Evolutionary conservation across 805 yeast species (phyloP).

Genomic region (Grigorovia jiainica): DNA sequence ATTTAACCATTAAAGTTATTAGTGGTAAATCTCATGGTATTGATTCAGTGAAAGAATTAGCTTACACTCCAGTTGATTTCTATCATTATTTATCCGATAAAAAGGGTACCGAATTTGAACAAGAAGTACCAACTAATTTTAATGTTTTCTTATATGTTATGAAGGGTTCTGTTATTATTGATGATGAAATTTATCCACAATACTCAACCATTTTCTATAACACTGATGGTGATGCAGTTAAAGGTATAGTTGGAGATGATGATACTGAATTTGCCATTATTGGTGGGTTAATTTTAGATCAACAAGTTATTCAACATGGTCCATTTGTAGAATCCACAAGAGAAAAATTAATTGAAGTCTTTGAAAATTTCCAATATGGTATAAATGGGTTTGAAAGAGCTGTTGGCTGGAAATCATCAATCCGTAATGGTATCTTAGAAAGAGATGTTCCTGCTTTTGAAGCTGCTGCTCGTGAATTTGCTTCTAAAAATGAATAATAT

Average conservation of each 20-base stretch:
- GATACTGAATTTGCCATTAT: conserved; percentile 58
- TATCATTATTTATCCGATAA: conserved; percentile 58
- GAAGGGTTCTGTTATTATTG: conserved; percentile 47
- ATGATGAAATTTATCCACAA: conserved; percentile 35
- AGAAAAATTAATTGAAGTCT: conserved; percentile 59
- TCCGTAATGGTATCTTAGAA: conserved; percentile 28
- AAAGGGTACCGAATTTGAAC: conserved; percentile 50
- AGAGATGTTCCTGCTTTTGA: conserved; percentile 8
- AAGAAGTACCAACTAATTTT: conserved; percentile 48
- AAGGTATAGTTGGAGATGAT: conserved; percentile 39
- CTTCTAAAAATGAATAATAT: not conserved
- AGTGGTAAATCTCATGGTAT: conserved; percentile 71
- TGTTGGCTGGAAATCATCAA: conserved; percentile 43
- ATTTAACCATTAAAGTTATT: conserved; percentile 53
- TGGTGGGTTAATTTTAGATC: conserved; percentile 68
- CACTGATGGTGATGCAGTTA: conserved; percentile 53
- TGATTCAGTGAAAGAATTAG: conserved; percentile 63
- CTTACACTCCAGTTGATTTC: conserved; percentile 73
- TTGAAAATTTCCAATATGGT: conserved; percentile 60
- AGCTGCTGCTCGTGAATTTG: not conserved
- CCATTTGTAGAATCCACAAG: conserved; percentile 77
- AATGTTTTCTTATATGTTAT: conserved; percentile 63
- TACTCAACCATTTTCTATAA: conserved; percentile 55
- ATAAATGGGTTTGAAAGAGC: conserved; percentile 64
- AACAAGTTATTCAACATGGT: conserved; percentile 76